Evolutionary conservation across 306 rosid species (phyloP), one percentile per base, ranked within the genome.

Genomic region (Ochetophila trinervis): DNA sequence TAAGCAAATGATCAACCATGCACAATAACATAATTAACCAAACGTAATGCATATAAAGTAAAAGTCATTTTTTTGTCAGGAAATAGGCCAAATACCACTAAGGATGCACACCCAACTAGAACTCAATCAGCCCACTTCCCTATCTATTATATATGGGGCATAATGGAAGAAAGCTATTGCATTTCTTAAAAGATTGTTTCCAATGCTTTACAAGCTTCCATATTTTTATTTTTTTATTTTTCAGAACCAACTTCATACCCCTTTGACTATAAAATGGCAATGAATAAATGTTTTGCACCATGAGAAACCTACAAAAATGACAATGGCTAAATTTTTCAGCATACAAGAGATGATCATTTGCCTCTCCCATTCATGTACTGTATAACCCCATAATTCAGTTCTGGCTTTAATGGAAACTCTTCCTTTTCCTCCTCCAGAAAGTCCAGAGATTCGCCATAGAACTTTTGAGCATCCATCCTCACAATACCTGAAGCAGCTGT

Each of bases 341-440:
- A 37, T 37, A 10, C 44, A 37, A 37, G 45, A 40, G 12, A 40
- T 9, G 45, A 8, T 40, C 15, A 40, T 11, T 3, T 40, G 8
- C 45, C 45, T 40, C 45, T 12, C 45, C 14, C 2, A 40, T 40
- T 40, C 45, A 40, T 9, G 45, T 8, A 9, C 45, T 40, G 45
- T 40, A 40, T 12, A 40, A n/a, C 1, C 54, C 10, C 21, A 8
- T n/a, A 6, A 16, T 50, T 50, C 21, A 50, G 16, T 50, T 16
- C 19, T 37, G 30, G 62, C 63, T 67, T 27, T 55, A 34, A 64
- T 60, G 70, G n/a, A 35, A 32, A 32, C 56, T 82, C 82, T 34
- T 83, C 79, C 53, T 36, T 60, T 49, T 69, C 76, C 45, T 74
- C 78, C 51, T 74, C 82, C 37, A 83, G 63, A 68, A 80, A 80